Conservation (phyloP, 2,329 filamentous ascomycete genomes). For the Apiospora rasikravindrae region DNA sequence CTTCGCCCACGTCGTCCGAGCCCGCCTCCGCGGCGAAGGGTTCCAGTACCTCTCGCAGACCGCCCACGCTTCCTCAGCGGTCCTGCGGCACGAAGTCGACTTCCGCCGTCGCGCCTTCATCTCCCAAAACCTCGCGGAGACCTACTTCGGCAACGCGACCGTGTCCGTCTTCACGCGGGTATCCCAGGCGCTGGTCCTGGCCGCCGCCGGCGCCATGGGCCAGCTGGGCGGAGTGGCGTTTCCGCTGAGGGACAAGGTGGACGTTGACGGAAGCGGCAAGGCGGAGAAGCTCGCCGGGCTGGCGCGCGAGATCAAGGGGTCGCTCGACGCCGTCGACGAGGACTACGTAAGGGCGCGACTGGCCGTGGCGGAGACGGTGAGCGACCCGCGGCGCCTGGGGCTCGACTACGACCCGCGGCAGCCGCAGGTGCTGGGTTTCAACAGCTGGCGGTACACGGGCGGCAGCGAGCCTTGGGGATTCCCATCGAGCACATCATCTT, state of each 20-base stretch:
- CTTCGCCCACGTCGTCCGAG: background rate
- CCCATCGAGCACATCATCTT: background rate
- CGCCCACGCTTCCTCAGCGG: background rate
- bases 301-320: background rate
- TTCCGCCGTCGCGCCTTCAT: background rate
- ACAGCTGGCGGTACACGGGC: background rate
- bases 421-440: constrained; percentile 8
- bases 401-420: background rate
- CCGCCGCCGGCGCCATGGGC: background rate
- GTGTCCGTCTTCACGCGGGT: background rate
- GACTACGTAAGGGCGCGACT: background rate
- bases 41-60: background rate
- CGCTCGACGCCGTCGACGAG: background rate
- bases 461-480: background rate
- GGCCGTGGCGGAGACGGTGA: background rate
- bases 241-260: background rate
- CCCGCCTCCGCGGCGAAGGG: background rate
- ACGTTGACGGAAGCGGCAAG: too few relatives aligned
- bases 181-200: background rate
- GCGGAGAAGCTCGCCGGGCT: background rate
- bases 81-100: background rate
- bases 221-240: background rate
- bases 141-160: constrained; percentile 1
- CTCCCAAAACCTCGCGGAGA: too few relatives aligned
- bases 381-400: background rate